Evolutionary conservation across 805 yeast species (phyloP).

Genomic region (Ogataea methanolica): DNA sequence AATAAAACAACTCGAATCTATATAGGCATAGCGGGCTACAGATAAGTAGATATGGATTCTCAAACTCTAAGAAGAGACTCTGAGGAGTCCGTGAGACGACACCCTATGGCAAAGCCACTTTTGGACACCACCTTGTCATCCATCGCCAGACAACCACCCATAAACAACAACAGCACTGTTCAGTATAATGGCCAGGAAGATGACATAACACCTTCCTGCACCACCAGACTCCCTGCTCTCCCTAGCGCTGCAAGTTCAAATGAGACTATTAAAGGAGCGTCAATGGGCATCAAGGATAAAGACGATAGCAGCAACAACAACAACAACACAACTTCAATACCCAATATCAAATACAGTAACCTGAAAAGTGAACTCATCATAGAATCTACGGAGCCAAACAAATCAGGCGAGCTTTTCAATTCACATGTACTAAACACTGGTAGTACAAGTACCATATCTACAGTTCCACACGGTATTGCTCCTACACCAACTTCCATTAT

Average conservation of each 20-base stretch:
- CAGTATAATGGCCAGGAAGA: too few species aligned
- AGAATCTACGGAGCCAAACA: not conserved
- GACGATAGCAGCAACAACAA: not conserved
- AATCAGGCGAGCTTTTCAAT: too few species aligned
- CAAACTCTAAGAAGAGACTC: not conserved
- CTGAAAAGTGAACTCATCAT: constrained; percentile 11
- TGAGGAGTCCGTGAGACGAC: not conserved
- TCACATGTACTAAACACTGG: not conserved
- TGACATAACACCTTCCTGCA: not conserved
- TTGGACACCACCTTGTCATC: not conserved
- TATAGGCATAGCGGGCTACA: too few species aligned
- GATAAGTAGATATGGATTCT: too few species aligned
- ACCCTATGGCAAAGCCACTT: not conserved
- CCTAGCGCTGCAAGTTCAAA: not conserved
- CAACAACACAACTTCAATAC: not conserved
- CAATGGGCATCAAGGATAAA: not conserved
- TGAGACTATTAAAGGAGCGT: not conserved
- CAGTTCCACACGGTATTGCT: too few species aligned
- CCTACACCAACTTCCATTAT: too few species aligned
- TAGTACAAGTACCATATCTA: not conserved
- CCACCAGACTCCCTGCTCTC: not conserved
- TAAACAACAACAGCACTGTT: not conserved
- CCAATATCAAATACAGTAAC: constrained; percentile 1
- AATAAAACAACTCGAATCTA: too few species aligned
- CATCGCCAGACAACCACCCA: not conserved